phyloP scores from a whole-genome alignment of 2,329 filamentous ascomycete genomes.

The Plectosphaerella plurivora region DNA sequence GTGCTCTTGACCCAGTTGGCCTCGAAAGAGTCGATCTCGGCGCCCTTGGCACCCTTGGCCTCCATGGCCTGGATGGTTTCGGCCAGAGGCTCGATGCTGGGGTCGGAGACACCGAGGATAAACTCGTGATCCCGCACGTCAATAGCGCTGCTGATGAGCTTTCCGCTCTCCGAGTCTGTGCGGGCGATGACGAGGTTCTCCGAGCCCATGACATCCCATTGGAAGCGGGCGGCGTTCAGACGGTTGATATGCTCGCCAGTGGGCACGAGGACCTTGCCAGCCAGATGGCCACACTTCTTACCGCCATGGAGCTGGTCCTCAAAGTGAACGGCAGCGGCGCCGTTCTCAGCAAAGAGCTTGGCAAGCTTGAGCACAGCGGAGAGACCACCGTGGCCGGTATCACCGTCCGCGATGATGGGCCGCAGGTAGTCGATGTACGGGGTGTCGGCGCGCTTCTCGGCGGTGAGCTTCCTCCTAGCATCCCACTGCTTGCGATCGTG shows the following conservation, averaged over 20 bases:
- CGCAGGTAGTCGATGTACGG: conserved; percentile 90
- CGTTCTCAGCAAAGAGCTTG: conserved; percentile 96
- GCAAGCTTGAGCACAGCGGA: conserved; percentile 93
- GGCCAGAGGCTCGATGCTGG: conserved; percentile 71
- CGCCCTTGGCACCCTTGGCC: conserved; percentile 65
- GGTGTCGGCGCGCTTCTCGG: conserved; percentile 67
- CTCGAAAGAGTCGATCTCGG: conserved; percentile 83
- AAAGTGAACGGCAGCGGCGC: conserved; percentile 93
- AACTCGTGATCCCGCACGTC: conserved; percentile 96
- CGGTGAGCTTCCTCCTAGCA: conserved; percentile 68
- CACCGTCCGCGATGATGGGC: conserved; percentile 93
- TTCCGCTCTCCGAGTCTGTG: conserved; percentile 92
- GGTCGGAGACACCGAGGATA: conserved; percentile 80
- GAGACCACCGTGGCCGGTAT: conserved; percentile 91
- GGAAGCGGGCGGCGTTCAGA: conserved; percentile 84
- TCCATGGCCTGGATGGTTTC: conserved; percentile 93
- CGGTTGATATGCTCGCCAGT: conserved; percentile 95
- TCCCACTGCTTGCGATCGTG: conserved; percentile 97
- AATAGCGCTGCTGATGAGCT: conserved; percentile 82
- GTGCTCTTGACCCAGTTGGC: conserved; percentile 83
- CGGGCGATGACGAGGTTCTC: conserved; percentile 94
- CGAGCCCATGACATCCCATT: conserved; percentile 97
- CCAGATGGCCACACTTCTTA: conserved; percentile 96
- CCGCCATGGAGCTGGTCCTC: conserved; percentile 97
- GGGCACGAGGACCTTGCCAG: conserved; percentile 92